These are phyloP conservation scores for Rhododendron simsii DNA, from an alignment of 148 eudicot genomes.

Conservation along the genomic window DNA sequence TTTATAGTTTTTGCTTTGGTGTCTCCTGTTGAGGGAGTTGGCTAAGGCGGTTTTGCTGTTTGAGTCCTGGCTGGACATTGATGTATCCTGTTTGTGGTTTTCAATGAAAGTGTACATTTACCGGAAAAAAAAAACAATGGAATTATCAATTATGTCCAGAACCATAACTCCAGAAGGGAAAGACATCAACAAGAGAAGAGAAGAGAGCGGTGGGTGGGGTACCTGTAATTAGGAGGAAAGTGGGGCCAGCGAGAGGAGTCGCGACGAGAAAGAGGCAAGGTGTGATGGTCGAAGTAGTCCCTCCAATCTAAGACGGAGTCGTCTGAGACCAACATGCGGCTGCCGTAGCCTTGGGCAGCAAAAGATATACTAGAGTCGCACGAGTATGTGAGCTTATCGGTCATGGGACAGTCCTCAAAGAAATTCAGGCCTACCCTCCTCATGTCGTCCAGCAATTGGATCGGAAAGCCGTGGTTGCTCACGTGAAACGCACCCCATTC, in stretches of 20 bases:
- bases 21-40: no score
- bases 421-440: constrained; percentile 47
- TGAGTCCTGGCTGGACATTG: no score
- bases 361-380: constrained; percentile 39
- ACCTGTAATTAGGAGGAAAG: constrained; percentile 70
- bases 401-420: constrained; percentile 45
- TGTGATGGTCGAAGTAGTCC: constrained; percentile 92
- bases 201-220: background rate
- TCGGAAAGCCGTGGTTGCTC: constrained; percentile 59
- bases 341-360: constrained; percentile 87
- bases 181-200: background rate
- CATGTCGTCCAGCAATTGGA: constrained; percentile 43
- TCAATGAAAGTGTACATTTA: no score
- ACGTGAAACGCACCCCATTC: constrained; percentile 90
- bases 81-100: no score
- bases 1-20: no score
- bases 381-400: constrained; percentile 48
- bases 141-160: no score
- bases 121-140: no score
- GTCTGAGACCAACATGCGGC: constrained; percentile 67
- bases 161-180: background rate
- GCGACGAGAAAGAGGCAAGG: constrained; percentile 60
- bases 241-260: constrained; percentile 65
- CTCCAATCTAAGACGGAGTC: constrained; percentile 94
- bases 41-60: no score